Evolutionary conservation across 495 filamentous ascomycete genomes (phyloP), one percentile per base, ranked within the genome.

Genomic region (Penicillium atrosanguineum): DNA sequence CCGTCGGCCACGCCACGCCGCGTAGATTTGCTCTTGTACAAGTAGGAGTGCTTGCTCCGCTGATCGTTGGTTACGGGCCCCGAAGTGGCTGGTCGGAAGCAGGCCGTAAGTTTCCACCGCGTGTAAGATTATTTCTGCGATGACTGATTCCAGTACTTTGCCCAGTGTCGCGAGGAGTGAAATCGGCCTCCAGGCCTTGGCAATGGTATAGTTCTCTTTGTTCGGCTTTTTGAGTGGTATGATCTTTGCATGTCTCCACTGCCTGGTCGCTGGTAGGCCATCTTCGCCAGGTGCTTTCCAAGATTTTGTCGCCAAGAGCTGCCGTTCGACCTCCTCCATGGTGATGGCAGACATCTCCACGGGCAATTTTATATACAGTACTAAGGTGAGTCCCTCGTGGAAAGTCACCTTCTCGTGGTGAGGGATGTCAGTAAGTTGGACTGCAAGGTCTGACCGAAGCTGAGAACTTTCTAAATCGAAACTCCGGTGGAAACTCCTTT

Each of bases 1-100:
- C 20, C 34, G 34, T 48, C 45, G 31, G 29, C 45, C 29, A 16
- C 45, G 45, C 45, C 54, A 70, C 18, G 59, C 67, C 14, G 52
- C 53, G 34, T 63, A 67, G 41, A 69, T 62, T 44, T 69, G 42
- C 55, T 72, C 61, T 44, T 58, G 41, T 39, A 39, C 4, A 39
- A 39, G 16, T 39, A 39, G 14, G 16, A 15, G 16, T 15, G 16
- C 37, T 39, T 15, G 14, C 37, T 39, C 12, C 37, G 37, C 37
- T 15, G 37, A 39, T 12, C 16, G 37, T 39, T 39, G 37, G 4
- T 39, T 39, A 15, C 16, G 37, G 37, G 37, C 37, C 16, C 37
- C 37, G 37, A n/a, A n/a, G n/a, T n/a, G n/a, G n/a, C n/a, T n/a
- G n/a, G n/a, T n/a, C n/a, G n/a, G n/a, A n/a, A n/a, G 48, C 36